phyloP scores from a whole-genome alignment of 768 basidiomycete genomes.

The Gymnopilus dilepis region DNA sequence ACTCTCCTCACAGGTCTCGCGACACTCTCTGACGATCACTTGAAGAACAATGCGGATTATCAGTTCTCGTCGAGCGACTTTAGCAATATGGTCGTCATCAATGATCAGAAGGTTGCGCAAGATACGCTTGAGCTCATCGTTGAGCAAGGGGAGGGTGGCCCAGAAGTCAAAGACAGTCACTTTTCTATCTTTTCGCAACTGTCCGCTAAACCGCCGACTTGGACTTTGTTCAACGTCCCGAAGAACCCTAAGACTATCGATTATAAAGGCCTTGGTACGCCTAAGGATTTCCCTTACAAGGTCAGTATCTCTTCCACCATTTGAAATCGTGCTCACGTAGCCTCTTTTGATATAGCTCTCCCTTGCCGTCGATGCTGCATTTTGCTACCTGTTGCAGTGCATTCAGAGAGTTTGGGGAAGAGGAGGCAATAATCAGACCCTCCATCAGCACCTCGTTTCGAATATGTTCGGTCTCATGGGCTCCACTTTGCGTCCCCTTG shows the following conservation, averaged over 20 bases:
- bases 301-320: not conserved
- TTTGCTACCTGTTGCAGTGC: conserved; percentile 2
- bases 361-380: conserved; percentile 5
- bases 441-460: not conserved
- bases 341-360: not conserved
- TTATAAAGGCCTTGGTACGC: not conserved
- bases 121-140: conserved; percentile 2
- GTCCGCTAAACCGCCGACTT: not conserved
- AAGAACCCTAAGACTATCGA: not conserved
- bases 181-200: not conserved
- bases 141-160: conserved; percentile 6
- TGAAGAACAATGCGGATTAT: not conserved
- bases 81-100: not conserved
- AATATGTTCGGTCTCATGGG: conserved; percentile 6
- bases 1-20: not conserved
- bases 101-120: not conserved
- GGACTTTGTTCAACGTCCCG: not conserved
- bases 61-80: not conserved
- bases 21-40: not conserved
- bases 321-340: not conserved
- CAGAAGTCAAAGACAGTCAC: not conserved
- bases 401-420: conserved; percentile 7
- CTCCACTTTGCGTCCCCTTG: conserved; percentile 1
- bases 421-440: not conserved
- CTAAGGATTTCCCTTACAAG: not conserved